Percentiles rank a stretch among this genome's conserved stretches.
Conservation (phyloP, 2,329 filamentous ascomycete genomes). For the Ophiostoma novo-ulmi region DNA sequence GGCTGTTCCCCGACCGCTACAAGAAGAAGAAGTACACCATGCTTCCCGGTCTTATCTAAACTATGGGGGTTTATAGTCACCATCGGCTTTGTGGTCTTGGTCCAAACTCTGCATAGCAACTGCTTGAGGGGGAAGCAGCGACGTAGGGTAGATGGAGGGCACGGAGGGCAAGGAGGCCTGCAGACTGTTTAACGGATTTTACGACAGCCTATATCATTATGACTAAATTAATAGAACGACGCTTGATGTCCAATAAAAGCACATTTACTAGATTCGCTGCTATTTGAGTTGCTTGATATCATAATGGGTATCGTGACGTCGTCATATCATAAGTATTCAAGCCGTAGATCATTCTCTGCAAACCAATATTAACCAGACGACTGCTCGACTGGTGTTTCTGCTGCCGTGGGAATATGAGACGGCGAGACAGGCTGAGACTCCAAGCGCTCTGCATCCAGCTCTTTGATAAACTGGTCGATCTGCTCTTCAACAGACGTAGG, state of each 20-base stretch:
- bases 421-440: not conserved
- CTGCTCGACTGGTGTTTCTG: not conserved
- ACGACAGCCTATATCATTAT: not conserved
- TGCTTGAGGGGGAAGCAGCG: not conserved
- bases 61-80: not conserved
- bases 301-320: slow-evolving; percentile 1
- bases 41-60: slow-evolving; percentile 69
- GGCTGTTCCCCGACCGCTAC: slow-evolving; percentile 88
- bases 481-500: slow-evolving; percentile 11
- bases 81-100: not conserved
- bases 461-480: slow-evolving; percentile 13
- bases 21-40: slow-evolving; percentile 88
- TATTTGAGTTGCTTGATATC: not conserved
- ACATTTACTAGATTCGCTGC: not conserved
- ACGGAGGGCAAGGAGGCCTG: not conserved
- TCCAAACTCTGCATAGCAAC: not conserved
- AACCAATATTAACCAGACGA: not conserved
- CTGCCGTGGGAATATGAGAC: not conserved
- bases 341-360: not conserved
- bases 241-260: not conserved
- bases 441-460: slow-evolving; percentile 7
- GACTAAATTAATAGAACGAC: not conserved
- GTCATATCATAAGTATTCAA: not conserved
- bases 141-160: not conserved
- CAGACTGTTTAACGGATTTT: not conserved